Conservation (phyloP, 305 asterid genomes). For the Fraxinus sp. region DNA sequence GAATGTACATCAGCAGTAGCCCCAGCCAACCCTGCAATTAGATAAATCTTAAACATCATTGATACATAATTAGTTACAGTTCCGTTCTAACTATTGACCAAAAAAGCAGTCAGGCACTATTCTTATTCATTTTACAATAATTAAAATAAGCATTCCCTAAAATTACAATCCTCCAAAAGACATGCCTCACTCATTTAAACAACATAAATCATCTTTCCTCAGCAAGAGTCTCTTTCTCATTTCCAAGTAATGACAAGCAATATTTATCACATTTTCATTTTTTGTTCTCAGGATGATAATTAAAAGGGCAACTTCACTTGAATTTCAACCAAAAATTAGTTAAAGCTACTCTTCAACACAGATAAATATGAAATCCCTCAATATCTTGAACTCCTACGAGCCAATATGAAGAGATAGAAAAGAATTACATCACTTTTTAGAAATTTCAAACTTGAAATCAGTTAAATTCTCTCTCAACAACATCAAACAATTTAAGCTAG, state of each 20-base stretch:
- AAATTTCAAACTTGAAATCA: constrained; percentile 1
- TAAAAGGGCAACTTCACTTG: neutral
- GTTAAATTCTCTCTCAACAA: constrained; percentile 10
- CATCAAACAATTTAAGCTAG: constrained; percentile 4
- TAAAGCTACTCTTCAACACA: constrained; percentile 1
- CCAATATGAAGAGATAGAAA: constrained; percentile 22
- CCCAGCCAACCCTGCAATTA: constrained; percentile 88
- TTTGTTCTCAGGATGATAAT: neutral
- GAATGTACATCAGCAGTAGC: constrained; percentile 98
- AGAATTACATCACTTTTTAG: constrained; percentile 1
- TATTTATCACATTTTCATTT: neutral
- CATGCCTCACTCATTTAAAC: neutral
- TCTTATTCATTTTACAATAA: neutral
- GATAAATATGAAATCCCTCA: neutral
- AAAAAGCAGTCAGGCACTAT: neutral
- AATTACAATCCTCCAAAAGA: neutral
- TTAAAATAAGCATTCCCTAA: neutral
- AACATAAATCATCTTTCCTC: constrained; percentile 4
- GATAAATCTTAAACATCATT: constrained; percentile 23
- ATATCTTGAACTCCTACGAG: neutral
- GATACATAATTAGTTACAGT: neutral
- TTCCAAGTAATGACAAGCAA: neutral
- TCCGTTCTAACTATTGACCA: neutral
- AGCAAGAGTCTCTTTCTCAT: neutral
- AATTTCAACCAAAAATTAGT: neutral